Base-by-base conservation (phyloP, 2,329 filamentous ascomycete species). In the Colletotrichum sp. region DNA sequence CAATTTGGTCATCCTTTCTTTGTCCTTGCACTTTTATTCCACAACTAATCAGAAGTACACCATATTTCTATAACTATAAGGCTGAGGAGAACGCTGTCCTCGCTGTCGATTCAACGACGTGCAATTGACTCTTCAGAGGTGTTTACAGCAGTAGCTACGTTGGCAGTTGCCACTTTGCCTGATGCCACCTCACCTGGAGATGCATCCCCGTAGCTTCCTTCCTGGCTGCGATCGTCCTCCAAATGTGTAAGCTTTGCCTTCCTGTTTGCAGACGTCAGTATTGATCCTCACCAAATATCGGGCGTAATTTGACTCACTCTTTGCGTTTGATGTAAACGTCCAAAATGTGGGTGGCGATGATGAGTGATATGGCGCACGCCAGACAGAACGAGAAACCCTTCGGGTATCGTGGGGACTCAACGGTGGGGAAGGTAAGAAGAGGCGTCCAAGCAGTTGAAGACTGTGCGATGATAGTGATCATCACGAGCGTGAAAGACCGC, bases 381-480 rank as follows among this genome's bases (percentile, higher is more conserved):
- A 77, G 69, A 18, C 76, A 77, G 14, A 77, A 92, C 83, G 12
- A 90, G 65, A 84, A 88, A 1, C 87, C 87, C 64, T 87, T 88
- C 0, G 83, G 82, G 59, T 83, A 89, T 4, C 84, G 78, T 6
- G 87, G 87, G 0, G 83, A 83, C 75, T 89, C 86, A 7, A 86
- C 83, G 0, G 87, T 89, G 0, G 83, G 83, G 77, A 90, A 92
- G 0, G 87, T 86, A 6, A 92, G 79, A 7, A 92, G 77, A 4
- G 87, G 87, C 4, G 89, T 91, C 90, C 90, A 92, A 0, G 88
- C 89, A 84, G 68, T 90, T 86, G 43, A 90, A 82, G 4, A 89
- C 89, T 91, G 1, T 88, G 89, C 1, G 86, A 90, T 79, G 91
- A 74, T 74, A 14, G 74, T 74, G n/a, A 74, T 76, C 60, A 71